Evolutionary conservation across 345 rosid genomes (phyloP).

Genomic region (Nasturtium officinale): DNA sequence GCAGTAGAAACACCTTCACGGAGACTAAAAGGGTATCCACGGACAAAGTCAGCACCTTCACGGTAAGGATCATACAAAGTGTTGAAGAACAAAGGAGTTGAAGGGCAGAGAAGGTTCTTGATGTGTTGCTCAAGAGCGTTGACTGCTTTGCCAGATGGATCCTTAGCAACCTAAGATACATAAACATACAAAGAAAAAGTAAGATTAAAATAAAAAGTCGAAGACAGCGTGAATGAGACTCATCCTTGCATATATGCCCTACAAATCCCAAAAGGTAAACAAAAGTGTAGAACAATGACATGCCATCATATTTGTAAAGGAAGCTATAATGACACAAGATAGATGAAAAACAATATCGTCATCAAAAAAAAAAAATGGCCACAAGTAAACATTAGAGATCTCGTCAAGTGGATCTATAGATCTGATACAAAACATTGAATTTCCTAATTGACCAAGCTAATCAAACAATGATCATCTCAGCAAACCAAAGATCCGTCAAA

Average conservation of each 20-base stretch:
- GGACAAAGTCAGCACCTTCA: conserved; percentile 93
- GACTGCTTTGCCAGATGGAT: conserved; percentile 76
- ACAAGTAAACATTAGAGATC: conserved; percentile 1
- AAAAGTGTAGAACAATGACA: conserved; percentile 18
- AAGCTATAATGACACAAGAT: conserved; percentile 25
- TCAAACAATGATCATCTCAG: neutral
- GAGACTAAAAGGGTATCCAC: conserved; percentile 95
- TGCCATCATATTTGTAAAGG: conserved; percentile 30
- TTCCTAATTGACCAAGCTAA: neutral
- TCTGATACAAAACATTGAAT: neutral
- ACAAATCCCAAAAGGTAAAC: neutral
- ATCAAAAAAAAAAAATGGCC: neutral
- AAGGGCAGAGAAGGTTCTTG: conserved; percentile 81
- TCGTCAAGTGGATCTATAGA: conserved; percentile 13
- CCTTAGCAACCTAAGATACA: conserved; percentile 77
- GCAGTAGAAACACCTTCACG: conserved; percentile 96
- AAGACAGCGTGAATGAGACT: conserved; percentile 10
- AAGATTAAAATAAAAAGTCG: too few relatives aligned
- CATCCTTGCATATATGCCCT: conserved; percentile 11
- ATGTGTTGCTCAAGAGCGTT: conserved; percentile 97
- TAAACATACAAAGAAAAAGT: neutral
- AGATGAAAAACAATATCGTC: conserved; percentile 21
- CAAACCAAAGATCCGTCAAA: conserved; percentile 21
- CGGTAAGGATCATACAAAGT: conserved; percentile 88
- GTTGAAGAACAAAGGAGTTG: conserved; percentile 96